phyloP scores from a whole-genome alignment of 2,329 filamentous ascomycete species.

The Hypoxylon sp. region DNA sequence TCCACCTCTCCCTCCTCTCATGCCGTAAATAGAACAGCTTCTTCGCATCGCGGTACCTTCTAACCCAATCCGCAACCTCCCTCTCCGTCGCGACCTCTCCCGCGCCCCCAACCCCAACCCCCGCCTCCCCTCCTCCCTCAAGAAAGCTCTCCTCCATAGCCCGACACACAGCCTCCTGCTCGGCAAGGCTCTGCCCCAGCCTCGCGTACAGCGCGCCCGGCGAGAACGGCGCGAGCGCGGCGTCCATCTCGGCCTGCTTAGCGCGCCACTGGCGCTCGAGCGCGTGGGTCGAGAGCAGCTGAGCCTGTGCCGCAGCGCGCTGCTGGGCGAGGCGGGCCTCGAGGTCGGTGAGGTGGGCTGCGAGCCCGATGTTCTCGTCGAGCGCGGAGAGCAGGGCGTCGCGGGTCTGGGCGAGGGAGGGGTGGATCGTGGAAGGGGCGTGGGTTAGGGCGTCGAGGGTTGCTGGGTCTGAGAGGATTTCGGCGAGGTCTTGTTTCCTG shows the following conservation, averaged over 20 bases:
- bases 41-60: slow-evolving; percentile 83
- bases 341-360: slow-evolving; percentile 75
- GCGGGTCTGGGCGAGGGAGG: slow-evolving; percentile 77
- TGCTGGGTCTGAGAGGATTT: slow-evolving; percentile 73
- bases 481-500: slow-evolving; percentile 84
- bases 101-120: slow-evolving; percentile 46
- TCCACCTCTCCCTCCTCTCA: slow-evolving; percentile 94
- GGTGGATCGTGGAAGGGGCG: slow-evolving; percentile 76
- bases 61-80: slow-evolving; percentile 88
- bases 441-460: slow-evolving; percentile 83
- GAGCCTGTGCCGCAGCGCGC: slow-evolving; percentile 81
- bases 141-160: slow-evolving; percentile 95
- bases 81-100: slow-evolving; percentile 77
- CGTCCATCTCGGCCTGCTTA: slow-evolving; percentile 91
- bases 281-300: slow-evolving; percentile 85
- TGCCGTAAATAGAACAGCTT: slow-evolving; percentile 83
- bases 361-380: slow-evolving; percentile 67
- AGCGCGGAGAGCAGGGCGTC: slow-evolving; percentile 65
- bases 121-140: slow-evolving; percentile 63
- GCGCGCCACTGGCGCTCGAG: slow-evolving; percentile 93
- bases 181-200: slow-evolving; percentile 80
- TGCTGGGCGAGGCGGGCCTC: slow-evolving; percentile 74
- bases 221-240: slow-evolving; percentile 85
- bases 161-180: slow-evolving; percentile 85
- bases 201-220: slow-evolving; percentile 89